Evolutionary conservation across 2,329 filamentous ascomycete genomes (phyloP), one percentile per base, ranked within the genome.

Genomic region (Tolypocladium ophioglossoides): DNA sequence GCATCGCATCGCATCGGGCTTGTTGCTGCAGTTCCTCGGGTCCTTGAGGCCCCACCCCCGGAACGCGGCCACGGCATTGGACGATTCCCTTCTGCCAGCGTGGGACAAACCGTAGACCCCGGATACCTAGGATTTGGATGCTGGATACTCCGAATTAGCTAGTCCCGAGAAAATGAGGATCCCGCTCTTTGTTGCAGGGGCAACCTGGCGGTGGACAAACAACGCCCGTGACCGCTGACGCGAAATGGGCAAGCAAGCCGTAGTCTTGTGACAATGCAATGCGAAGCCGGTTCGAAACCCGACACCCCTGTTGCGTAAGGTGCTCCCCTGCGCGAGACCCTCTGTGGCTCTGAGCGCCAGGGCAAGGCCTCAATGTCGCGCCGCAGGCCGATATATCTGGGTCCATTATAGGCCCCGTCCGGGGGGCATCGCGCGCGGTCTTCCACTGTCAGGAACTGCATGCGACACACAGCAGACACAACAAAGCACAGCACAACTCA

Each of bases 1-100:
- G 50, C 44, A 53, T 54, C 51, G 56, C 47, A 53, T 38, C 48
- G 41, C 52, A 46, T 49, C 48, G 54, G 52, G 47, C 35, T 37
- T 37, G 48, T 37, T 37, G 48, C 52, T 51, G 48, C 47, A 51
- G 47, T 44, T 46, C 24, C 46, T 53, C 52, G 52, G 30, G 38
- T 52, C 22, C 41, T 35, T 32, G 52, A 39, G 49, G 34, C 54
- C 54, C 53, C 54, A 50, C 54, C 22, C 44, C 50, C 27, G 27
- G 40, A 51, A 50, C 30, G 18, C 20, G 14, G 27, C 40, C 41
- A 50, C 20, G 34, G 27, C 35, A 30, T 50, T 50, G 40, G 39
- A 27, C 20, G 51, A 18, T n/a, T 24, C 16, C 12, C 30, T 35
- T 12, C 4, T n/a, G 24, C n/a, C 41, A 46, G 30, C 34, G 24